These are phyloP conservation scores for Alisma plantagoaquatica DNA, from an alignment of 106 monocot genomes.

Conservation along the genomic window DNA sequence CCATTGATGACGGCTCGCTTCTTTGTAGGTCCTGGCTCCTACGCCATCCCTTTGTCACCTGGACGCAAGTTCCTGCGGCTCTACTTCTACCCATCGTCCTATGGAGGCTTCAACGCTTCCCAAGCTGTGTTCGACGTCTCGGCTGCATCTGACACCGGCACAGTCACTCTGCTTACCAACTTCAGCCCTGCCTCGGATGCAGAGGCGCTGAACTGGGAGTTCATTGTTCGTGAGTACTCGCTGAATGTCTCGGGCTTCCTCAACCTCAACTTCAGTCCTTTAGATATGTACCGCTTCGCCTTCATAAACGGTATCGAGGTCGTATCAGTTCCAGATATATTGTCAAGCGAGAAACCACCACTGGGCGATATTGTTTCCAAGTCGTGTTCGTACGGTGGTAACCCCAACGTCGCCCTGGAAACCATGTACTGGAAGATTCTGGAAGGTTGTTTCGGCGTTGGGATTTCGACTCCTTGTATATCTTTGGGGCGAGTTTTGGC, in stretches of 20 bases:
- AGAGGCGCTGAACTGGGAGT: conserved; percentile 24
- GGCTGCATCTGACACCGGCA: conserved; percentile 20
- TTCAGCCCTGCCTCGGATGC: conserved; percentile 74
- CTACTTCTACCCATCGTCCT: conserved; percentile 72
- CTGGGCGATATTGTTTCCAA: conserved; percentile 7
- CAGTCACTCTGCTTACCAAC: conserved; percentile 60
- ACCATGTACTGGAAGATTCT: conserved; percentile 8
- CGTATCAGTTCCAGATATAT: conserved; percentile 8
- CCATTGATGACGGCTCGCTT: conserved; percentile 83
- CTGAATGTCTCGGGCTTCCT: conserved; percentile 1
- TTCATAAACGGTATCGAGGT: conserved; percentile 18
- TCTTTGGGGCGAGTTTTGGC: conserved; percentile 43
- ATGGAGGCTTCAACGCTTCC: conserved; percentile 35
- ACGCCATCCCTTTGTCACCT: conserved; percentile 37
- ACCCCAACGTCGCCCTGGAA: background rate
- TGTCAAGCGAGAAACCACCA: background rate
- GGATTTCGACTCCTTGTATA: conserved; percentile 53
- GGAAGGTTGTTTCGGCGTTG: conserved; percentile 31
- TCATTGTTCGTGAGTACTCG: conserved; percentile 12
- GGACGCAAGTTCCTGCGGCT: conserved; percentile 67
- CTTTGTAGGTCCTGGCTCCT: conserved; percentile 43
- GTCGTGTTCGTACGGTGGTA: background rate
- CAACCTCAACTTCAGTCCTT: conserved; percentile 2
- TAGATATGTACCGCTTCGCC: background rate
- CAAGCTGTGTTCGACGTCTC: conserved; percentile 53